A percentile compares a stretch with the other conserved stretches of the same genome.
Evolutionary conservation across 2,329 filamentous ascomycete genomes (phyloP).

Genomic region (Epicoccum nigrum): DNA sequence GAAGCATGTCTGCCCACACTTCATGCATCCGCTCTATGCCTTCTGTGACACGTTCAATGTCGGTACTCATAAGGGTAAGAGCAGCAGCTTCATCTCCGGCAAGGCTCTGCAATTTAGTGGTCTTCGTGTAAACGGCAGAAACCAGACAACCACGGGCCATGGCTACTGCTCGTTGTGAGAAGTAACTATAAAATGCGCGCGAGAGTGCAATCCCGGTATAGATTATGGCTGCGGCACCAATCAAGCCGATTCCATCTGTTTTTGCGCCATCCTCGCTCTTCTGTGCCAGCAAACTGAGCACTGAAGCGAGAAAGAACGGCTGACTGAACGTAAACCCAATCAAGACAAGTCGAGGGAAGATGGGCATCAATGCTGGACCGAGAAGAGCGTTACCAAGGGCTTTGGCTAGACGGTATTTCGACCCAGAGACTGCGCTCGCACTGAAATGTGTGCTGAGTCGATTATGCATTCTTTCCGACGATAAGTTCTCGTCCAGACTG

Average conservation of each 20-base stretch:
- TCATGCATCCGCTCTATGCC: conserved; percentile 27
- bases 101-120: neutral
- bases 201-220: conserved; percentile 7
- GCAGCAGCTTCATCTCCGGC: conserved; percentile 16
- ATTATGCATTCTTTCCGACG: conserved; percentile 13
- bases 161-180: neutral
- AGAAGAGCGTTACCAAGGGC: conserved; percentile 29
- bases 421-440: conserved; percentile 17
- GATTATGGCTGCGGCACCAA: conserved; percentile 5
- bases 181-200: conserved; percentile 6
- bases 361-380: conserved; percentile 18
- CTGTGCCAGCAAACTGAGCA: conserved; percentile 15
- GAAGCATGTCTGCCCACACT: conserved; percentile 24
- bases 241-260: conserved; percentile 2
- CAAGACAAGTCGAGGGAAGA: conserved; percentile 29
- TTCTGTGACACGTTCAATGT: conserved; percentile 26
- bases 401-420: conserved; percentile 27
- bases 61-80: conserved; percentile 33
- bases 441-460: conserved; percentile 6
- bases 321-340: conserved; percentile 37
- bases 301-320: conserved; percentile 30
- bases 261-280: conserved; percentile 12
- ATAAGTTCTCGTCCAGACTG: conserved; percentile 26
- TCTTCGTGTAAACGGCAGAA: conserved; percentile 1
- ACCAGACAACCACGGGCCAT: conserved; percentile 4